phyloP scores from a whole-genome alignment of 768 basidiomycete species.

The Filobasidium floriforme region DNA sequence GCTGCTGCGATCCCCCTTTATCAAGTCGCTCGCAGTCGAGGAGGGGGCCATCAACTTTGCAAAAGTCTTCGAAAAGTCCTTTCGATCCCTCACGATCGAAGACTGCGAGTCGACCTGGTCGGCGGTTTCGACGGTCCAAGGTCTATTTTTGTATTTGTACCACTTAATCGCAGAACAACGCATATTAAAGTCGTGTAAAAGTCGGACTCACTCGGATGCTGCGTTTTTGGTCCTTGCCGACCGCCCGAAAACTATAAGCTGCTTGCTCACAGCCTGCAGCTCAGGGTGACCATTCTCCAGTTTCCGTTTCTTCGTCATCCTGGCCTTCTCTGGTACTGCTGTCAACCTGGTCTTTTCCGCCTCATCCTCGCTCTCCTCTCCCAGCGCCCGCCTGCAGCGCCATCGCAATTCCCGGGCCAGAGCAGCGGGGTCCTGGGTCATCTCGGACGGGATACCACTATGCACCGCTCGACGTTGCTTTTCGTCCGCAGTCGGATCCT shows the following conservation, averaged over 20 bases:
- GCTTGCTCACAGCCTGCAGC: neutral
- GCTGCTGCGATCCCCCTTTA: neutral
- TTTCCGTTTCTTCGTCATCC: slow-evolving; percentile 12
- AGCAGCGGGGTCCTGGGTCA: slow-evolving; percentile 71
- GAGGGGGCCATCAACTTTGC: neutral
- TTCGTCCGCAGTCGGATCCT: slow-evolving; percentile 56
- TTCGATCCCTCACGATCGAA: neutral
- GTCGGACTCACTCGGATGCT: neutral
- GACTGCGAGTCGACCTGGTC: neutral
- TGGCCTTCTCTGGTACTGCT: neutral
- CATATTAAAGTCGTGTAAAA: neutral
- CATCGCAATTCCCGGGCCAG: slow-evolving; percentile 78
- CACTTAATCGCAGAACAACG: neutral
- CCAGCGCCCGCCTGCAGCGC: slow-evolving; percentile 54
- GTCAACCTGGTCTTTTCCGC: neutral
- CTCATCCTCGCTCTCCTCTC: slow-evolving; percentile 19
- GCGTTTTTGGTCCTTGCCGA: neutral
- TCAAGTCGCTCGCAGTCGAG: neutral
- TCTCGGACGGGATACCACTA: slow-evolving; percentile 72
- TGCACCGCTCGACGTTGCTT: slow-evolving; percentile 65
- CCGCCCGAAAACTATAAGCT: neutral
- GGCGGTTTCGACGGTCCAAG: neutral
- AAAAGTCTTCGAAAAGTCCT: neutral
- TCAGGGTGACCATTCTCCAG: neutral
- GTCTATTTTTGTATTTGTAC: neutral